phyloP scores from a whole-genome alignment of 345 rosid species.

The Lumnitzera racemosa region DNA sequence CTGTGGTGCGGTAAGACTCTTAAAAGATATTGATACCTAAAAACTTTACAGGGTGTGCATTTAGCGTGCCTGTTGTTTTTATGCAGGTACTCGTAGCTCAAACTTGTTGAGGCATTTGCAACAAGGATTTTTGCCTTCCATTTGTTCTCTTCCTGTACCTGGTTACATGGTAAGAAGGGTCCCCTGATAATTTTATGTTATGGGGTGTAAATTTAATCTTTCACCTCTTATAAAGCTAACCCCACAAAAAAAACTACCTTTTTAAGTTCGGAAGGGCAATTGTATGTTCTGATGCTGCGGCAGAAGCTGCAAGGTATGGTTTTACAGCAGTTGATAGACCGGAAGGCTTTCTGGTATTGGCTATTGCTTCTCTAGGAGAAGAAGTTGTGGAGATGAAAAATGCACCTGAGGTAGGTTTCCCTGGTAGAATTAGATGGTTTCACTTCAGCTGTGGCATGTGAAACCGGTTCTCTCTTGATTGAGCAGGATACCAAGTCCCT shows the following conservation, averaged over 20 bases:
- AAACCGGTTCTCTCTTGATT: not conserved
- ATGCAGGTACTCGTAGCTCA: conserved; percentile 49
- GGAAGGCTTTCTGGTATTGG: conserved; percentile 66
- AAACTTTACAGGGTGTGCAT: not conserved
- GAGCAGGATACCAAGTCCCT: conserved; percentile 40
- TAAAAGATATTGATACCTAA: not conserved
- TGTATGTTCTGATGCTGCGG: conserved; percentile 78
- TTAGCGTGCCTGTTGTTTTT: not conserved
- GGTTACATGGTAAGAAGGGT: conserved; percentile 53
- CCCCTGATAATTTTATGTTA: too few species aligned
- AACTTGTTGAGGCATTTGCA: conserved; percentile 58
- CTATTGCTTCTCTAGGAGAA: conserved; percentile 53
- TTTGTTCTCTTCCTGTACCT: conserved; percentile 65
- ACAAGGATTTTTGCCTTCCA: conserved; percentile 64
- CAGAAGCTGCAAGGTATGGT: conserved; percentile 77
- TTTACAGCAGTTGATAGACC: conserved; percentile 70
- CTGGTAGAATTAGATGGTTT: not conserved
- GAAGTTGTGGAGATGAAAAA: conserved; percentile 32
- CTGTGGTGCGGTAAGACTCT: conserved; percentile 69
- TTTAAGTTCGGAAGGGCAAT: conserved; percentile 67
- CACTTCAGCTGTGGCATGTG: not conserved
- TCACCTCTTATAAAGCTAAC: too few species aligned
- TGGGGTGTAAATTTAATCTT: too few species aligned
- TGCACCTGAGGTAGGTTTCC: conserved; percentile 40
- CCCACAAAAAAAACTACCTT: not conserved